Evolutionary conservation across 164 flowering plant species (phyloP).

Genomic region (Magnolia changhungtana): DNA sequence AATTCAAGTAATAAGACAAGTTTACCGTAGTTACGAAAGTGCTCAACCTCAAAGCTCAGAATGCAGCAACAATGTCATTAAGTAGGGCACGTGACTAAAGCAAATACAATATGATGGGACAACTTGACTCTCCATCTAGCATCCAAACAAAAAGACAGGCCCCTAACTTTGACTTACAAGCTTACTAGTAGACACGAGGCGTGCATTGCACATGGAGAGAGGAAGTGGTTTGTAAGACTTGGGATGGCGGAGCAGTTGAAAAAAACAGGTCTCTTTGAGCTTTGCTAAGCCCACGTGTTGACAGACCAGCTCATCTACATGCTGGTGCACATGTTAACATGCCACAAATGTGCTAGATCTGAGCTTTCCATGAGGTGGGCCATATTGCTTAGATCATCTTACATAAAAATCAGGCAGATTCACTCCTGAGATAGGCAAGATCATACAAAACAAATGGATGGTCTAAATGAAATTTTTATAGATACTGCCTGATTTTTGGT

Average conservation of each 20-base stretch:
- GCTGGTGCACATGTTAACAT: background rate
- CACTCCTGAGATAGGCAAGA: too few relatives aligned
- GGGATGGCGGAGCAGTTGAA: background rate
- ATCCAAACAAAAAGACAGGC: background rate
- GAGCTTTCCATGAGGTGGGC: background rate
- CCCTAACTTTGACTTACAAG: too few relatives aligned
- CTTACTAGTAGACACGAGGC: background rate
- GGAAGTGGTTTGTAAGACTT: background rate
- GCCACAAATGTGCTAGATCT: background rate
- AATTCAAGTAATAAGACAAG: background rate
- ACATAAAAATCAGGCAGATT: too few relatives aligned
- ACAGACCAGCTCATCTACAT: background rate
- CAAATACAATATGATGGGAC: background rate
- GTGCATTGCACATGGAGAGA: background rate
- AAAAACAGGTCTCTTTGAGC: background rate
- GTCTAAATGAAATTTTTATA: too few relatives aligned
- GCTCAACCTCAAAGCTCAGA: background rate
- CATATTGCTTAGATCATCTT: too few relatives aligned
- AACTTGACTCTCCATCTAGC: background rate
- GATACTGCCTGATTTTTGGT: too few relatives aligned
- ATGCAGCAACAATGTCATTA: background rate
- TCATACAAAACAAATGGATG: too few relatives aligned
- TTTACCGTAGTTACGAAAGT: background rate
- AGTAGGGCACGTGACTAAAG: background rate
- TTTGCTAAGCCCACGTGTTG: background rate